Conservation (phyloP, 768 basidiomycete genomes). For the Epithele typhae region DNA sequence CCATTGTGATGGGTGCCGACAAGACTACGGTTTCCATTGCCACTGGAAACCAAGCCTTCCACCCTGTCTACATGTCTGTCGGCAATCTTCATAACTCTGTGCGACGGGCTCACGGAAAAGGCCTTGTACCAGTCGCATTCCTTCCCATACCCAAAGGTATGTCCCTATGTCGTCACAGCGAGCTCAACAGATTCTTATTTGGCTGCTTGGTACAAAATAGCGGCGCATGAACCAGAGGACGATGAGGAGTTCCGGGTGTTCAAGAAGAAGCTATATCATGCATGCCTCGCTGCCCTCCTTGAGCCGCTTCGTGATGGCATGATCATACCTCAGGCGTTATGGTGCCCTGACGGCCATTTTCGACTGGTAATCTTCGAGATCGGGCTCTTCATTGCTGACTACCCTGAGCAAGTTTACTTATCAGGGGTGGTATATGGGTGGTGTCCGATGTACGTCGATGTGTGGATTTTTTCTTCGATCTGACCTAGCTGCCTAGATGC, state of each 20-base stretch:
- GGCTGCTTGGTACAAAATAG: neutral
- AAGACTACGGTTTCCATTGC: slow-evolving; percentile 25
- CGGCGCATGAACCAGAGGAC: neutral
- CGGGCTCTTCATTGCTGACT: slow-evolving; percentile 28
- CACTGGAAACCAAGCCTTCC: slow-evolving; percentile 23
- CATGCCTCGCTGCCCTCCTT: slow-evolving; percentile 5
- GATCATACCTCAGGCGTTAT: slow-evolving; percentile 11
- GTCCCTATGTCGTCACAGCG: neutral
- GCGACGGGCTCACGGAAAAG: slow-evolving; percentile 17
- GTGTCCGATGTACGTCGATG: slow-evolving; percentile 15
- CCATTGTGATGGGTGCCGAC: slow-evolving; percentile 22
- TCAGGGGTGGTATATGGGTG: slow-evolving; percentile 20
- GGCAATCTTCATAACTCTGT: slow-evolving; percentile 22
- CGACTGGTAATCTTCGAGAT: slow-evolving; percentile 23
- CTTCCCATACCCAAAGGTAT: slow-evolving; percentile 30
- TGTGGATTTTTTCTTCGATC: too few relatives aligned
- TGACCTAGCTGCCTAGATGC: slow-evolving; percentile 6
- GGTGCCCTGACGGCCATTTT: slow-evolving; percentile 25
- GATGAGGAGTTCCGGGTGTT: slow-evolving; percentile 7
- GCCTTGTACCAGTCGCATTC: slow-evolving; percentile 17
- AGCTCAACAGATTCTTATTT: neutral
- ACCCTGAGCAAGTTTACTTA: slow-evolving; percentile 27
- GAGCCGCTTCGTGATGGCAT: slow-evolving; percentile 9
- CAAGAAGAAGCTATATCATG: slow-evolving; percentile 12
- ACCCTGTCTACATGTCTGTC: slow-evolving; percentile 24